Evolutionary conservation across 2,329 filamentous ascomycete genomes (phyloP).

Genomic region (Volutella citrinella): DNA sequence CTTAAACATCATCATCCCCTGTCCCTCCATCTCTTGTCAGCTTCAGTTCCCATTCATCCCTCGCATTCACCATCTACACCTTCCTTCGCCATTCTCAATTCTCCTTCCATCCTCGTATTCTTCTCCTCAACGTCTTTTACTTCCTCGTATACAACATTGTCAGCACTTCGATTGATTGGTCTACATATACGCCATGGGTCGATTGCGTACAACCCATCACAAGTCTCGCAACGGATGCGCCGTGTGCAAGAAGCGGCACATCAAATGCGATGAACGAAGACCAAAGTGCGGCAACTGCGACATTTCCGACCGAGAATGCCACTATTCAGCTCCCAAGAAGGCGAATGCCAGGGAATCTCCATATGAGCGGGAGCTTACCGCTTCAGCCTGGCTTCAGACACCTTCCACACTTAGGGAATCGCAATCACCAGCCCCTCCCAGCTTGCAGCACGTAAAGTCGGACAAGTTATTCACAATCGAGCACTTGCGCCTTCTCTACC

Average conservation of each 20-base stretch:
- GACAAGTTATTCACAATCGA: conserved; percentile 7
- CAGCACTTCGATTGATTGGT: not conserved
- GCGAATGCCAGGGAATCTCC: not conserved
- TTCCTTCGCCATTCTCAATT: not conserved
- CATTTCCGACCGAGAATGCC: conserved; percentile 1
- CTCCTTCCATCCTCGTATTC: conserved; percentile 1
- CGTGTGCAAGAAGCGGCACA: conserved; percentile 12
- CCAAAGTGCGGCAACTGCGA: conserved; percentile 10
- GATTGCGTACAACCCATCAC: conserved; percentile 9
- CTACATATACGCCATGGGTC: too few species aligned
- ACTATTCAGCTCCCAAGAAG: not conserved
- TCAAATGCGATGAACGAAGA: conserved; percentile 12
- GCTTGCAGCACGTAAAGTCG: not conserved
- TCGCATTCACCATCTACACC: not conserved
- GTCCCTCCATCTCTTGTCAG: not conserved
- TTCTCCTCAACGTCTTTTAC: not conserved
- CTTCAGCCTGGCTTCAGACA: not conserved
- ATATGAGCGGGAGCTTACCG: conserved; percentile 1
- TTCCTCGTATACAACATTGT: not conserved
- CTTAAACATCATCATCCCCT: too few species aligned
- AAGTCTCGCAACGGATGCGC: conserved; percentile 15
- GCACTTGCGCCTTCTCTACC: conserved; percentile 7
- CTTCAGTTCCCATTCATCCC: conserved; percentile 4
- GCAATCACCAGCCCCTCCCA: not conserved
- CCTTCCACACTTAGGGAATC: not conserved